These are phyloP conservation scores for Aspergillus versicolor DNA, from an alignment of 2,329 filamentous ascomycete species.

Conservation along the genomic window DNA sequence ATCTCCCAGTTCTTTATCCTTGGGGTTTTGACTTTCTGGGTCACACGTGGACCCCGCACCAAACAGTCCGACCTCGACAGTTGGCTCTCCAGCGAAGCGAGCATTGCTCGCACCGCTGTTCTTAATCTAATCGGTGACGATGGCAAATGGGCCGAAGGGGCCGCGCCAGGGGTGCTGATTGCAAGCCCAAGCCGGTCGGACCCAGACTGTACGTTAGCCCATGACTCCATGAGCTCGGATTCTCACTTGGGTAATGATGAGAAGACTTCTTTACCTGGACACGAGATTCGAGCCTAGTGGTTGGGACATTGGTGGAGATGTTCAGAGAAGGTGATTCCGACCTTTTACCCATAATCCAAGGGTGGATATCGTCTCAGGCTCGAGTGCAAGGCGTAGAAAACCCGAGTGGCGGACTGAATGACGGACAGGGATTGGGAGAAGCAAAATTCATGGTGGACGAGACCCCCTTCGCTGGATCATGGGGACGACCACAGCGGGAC, in stretches of 20 bases:
- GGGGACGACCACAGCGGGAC: constrained; percentile 79
- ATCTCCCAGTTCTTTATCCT: constrained; percentile 2
- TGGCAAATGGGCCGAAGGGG: constrained; percentile 10
- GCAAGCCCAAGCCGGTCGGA: constrained; percentile 26
- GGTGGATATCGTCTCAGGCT: constrained; percentile 68
- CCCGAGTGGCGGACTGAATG: constrained; percentile 60
- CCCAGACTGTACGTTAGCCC: constrained; percentile 52
- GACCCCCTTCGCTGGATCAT: constrained; percentile 60
- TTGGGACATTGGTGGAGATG: constrained; percentile 67
- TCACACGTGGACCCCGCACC: constrained; percentile 6
- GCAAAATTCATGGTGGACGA: constrained; percentile 70
- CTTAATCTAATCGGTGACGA: constrained; percentile 14
- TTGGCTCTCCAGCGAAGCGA: constrained; percentile 9
- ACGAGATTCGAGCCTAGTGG: constrained; percentile 68
- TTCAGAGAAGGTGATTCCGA: constrained; percentile 61
- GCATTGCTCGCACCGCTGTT: constrained; percentile 9
- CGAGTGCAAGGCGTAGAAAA: constrained; percentile 66
- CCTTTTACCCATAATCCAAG: constrained; percentile 62
- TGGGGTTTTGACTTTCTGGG: not conserved
- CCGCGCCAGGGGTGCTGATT: constrained; percentile 10
- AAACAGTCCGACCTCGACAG: constrained; percentile 5
- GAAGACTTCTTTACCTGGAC: constrained; percentile 79
- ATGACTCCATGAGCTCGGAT: not conserved
- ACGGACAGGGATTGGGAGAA: constrained; percentile 60
- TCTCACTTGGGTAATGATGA: not conserved